Evolutionary conservation across 2,329 filamentous ascomycete species (phyloP).

Genomic region (Cryphonectria parasitica): DNA sequence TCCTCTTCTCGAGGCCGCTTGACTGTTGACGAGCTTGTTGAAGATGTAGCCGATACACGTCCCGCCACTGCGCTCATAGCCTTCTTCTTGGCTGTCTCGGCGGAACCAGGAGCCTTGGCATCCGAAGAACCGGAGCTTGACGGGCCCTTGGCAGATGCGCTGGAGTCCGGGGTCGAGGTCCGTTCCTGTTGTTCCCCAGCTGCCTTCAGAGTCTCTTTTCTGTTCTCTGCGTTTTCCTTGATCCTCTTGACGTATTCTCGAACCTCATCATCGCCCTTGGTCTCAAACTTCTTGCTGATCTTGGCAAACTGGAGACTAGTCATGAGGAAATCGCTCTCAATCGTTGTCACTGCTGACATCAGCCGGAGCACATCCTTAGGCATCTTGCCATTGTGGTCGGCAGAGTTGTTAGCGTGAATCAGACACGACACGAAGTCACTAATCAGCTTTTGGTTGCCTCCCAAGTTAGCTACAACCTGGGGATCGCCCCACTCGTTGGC

Average conservation of each 20-base stretch:
- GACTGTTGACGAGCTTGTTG: slow-evolving; percentile 23
- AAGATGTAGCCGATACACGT: slow-evolving; percentile 32
- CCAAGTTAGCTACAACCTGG: slow-evolving; percentile 60
- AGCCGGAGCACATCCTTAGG: slow-evolving; percentile 62
- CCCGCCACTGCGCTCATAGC: slow-evolving; percentile 24
- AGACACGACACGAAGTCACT: slow-evolving; percentile 58
- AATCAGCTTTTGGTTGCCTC: slow-evolving; percentile 60
- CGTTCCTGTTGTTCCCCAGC: slow-evolving; percentile 33
- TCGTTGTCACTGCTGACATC: slow-evolving; percentile 64
- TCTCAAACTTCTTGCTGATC: slow-evolving; percentile 65
- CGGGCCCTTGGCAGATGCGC: slow-evolving; percentile 10
- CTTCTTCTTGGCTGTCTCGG: slow-evolving; percentile 33
- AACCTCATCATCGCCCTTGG: slow-evolving; percentile 67
- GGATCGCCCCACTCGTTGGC: slow-evolving; percentile 59
- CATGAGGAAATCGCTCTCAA: slow-evolving; percentile 60
- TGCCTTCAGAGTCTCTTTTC: slow-evolving; percentile 33
- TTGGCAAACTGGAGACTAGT: slow-evolving; percentile 69
- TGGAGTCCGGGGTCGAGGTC: slow-evolving; percentile 29
- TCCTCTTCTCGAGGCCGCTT: slow-evolving; percentile 48
- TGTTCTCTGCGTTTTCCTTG: slow-evolving; percentile 35
- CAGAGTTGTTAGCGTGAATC: slow-evolving; percentile 56
- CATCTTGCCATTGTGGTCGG: slow-evolving; percentile 57
- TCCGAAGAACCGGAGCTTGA: slow-evolving; percentile 14
- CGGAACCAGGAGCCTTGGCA: slow-evolving; percentile 28
- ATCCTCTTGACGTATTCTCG: slow-evolving; percentile 61